Conservation (phyloP, 2,329 filamentous ascomycete genomes). For the Ascochyta koolunga region DNA sequence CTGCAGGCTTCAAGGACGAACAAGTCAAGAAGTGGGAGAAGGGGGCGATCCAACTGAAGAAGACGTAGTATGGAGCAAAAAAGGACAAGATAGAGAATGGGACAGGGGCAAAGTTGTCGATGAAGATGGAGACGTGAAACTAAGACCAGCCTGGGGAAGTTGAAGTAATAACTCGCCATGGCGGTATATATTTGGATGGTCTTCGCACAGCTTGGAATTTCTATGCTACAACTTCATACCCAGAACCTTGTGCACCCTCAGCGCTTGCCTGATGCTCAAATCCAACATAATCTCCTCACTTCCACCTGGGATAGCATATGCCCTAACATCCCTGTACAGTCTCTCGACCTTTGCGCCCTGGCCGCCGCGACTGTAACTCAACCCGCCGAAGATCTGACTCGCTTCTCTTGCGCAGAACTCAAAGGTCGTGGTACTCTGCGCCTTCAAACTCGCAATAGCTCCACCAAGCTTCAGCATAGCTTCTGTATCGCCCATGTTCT, state of each 20-base stretch:
- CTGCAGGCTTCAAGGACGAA: slow-evolving; percentile 78
- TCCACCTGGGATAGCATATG: slow-evolving; percentile 92
- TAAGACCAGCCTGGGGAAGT: slow-evolving; percentile 57
- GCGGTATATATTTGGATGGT: background rate
- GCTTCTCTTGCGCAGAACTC: slow-evolving; percentile 98
- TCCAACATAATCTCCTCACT: slow-evolving; percentile 99
- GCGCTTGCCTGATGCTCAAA: slow-evolving; percentile 86
- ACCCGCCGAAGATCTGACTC: slow-evolving; percentile 93
- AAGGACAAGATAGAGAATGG: slow-evolving; percentile 71
- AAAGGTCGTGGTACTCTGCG: slow-evolving; percentile 90
- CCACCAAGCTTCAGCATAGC: slow-evolving; percentile 96
- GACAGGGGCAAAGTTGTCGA: slow-evolving; percentile 68
- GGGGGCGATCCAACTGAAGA: slow-evolving; percentile 65
- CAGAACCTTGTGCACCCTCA: slow-evolving; percentile 86
- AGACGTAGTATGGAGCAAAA: slow-evolving; percentile 74
- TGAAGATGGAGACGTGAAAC: slow-evolving; percentile 59
- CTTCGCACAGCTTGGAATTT: background rate
- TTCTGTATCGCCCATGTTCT: slow-evolving; percentile 91
- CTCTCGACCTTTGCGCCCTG: slow-evolving; percentile 96
- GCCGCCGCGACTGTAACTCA: slow-evolving; percentile 89
- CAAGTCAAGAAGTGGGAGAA: slow-evolving; percentile 76
- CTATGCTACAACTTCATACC: slow-evolving; percentile 88
- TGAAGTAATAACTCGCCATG: slow-evolving; percentile 24
- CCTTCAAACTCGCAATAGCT: slow-evolving; percentile 91
- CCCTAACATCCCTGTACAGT: slow-evolving; percentile 91